phyloP scores from a whole-genome alignment of 1,284 basidiomycete genomes.

The Ustilago trichophora region DNA sequence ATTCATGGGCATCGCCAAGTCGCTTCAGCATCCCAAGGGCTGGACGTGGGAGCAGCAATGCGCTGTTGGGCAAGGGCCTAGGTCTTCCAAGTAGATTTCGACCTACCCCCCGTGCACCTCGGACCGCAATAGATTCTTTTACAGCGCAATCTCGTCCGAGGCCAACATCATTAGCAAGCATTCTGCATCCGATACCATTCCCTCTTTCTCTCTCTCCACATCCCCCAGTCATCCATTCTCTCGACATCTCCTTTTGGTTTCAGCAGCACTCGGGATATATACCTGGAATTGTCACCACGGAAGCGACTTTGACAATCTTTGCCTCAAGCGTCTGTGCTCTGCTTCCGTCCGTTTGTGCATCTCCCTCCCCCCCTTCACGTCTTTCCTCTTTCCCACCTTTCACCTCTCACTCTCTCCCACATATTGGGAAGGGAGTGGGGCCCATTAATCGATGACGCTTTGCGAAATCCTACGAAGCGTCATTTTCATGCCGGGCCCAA shows the following conservation, averaged over 20 bases:
- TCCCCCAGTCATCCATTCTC: no score
- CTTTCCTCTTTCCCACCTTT: neutral
- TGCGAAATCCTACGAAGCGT: slow-evolving; percentile 27
- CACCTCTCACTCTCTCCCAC: no score
- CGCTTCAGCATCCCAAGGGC: slow-evolving; percentile 53
- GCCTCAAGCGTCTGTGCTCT: neutral
- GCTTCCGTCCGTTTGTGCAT: neutral
- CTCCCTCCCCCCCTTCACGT: neutral
- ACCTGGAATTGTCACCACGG: neutral
- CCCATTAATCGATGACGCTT: slow-evolving; percentile 60
- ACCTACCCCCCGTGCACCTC: no score
- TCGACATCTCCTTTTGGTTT: no score
- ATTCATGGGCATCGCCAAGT: slow-evolving; percentile 69
- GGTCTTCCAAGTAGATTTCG: slow-evolving; percentile 44
- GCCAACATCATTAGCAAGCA: neutral
- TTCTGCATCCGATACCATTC: no score
- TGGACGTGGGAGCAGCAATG: slow-evolving; percentile 59
- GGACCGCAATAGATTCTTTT: no score
- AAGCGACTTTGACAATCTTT: neutral
- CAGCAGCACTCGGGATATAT: neutral
- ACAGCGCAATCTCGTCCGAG: slow-evolving; percentile 2
- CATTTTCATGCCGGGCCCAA: slow-evolving; percentile 62
- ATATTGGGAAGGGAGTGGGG: no score
- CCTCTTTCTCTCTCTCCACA: no score
- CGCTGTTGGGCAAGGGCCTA: slow-evolving; percentile 36